Conservation (phyloP, 495 filamentous ascomycete genomes). For the Talaromyces proteolyticus region DNA sequence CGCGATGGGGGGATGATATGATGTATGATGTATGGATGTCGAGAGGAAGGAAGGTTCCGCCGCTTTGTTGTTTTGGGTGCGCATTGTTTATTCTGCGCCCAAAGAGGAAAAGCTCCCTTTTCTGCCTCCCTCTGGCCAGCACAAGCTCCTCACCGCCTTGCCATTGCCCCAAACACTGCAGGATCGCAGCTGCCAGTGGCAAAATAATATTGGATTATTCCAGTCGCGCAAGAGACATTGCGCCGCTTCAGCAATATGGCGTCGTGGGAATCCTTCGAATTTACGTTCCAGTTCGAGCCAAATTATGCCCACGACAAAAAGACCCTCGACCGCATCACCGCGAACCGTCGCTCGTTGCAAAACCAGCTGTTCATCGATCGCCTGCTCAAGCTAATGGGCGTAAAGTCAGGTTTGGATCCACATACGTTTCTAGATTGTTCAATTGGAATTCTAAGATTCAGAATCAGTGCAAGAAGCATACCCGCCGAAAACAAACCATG, state of each 20-base stretch:
- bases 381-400: slow-evolving; percentile 61
- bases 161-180: neutral
- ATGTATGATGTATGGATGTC: too few species aligned
- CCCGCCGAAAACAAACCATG: slow-evolving; percentile 59
- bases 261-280: slow-evolving; percentile 51
- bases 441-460: too few species aligned
- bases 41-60: too few species aligned
- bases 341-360: slow-evolving; percentile 55
- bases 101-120: slow-evolving; percentile 28
- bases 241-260: slow-evolving; percentile 22
- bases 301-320: slow-evolving; percentile 57
- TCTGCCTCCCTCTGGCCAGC: slow-evolving; percentile 22
- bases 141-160: slow-evolving; percentile 17
- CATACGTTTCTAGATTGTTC: too few species aligned
- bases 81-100: slow-evolving; percentile 40
- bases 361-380: slow-evolving; percentile 70
- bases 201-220: too few species aligned
- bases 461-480: slow-evolving; percentile 52
- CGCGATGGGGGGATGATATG: too few species aligned
- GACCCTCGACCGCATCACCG: slow-evolving; percentile 50
- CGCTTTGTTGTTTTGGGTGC: slow-evolving; percentile 14
- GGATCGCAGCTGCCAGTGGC: neutral
- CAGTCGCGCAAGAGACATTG: neutral
- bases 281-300: slow-evolving; percentile 56
- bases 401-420: slow-evolving; percentile 52